These are phyloP conservation scores for Stemphylium vesicarium DNA, from an alignment of 2,329 filamentous ascomycete species.

Conservation along the genomic window DNA sequence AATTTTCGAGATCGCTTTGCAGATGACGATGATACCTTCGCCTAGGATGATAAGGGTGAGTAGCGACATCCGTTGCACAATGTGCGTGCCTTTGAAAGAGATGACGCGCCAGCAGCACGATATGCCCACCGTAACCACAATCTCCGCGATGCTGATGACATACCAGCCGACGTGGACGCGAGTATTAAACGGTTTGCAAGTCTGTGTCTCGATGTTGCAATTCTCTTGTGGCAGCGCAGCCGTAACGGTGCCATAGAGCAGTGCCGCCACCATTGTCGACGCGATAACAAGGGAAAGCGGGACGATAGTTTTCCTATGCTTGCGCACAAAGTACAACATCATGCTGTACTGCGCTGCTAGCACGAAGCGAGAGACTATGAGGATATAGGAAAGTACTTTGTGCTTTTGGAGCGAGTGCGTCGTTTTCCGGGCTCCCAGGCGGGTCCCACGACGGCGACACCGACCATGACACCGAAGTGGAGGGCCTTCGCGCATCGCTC, in stretches of 20 bases:
- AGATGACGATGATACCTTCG: slow-evolving; percentile 49
- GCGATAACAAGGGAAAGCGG: slow-evolving; percentile 44
- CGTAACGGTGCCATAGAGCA: slow-evolving; percentile 36
- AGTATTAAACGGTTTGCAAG: slow-evolving; percentile 6
- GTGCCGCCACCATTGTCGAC: slow-evolving; percentile 42
- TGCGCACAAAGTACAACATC: slow-evolving; percentile 43
- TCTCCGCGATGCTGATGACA: slow-evolving; percentile 46
- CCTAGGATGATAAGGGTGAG: slow-evolving; percentile 50
- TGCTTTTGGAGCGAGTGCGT: slow-evolving; percentile 53
- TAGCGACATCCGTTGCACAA: slow-evolving; percentile 48
- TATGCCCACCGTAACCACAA: slow-evolving; percentile 37
- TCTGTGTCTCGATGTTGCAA: too few relatives aligned
- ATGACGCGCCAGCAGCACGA: slow-evolving; percentile 43
- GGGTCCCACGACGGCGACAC: slow-evolving; percentile 66
- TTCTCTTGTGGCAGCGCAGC: slow-evolving; percentile 27
- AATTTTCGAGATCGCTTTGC: slow-evolving; percentile 44
- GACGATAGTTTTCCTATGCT: slow-evolving; percentile 36
- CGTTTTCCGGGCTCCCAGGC: slow-evolving; percentile 37
- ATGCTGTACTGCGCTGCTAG: slow-evolving; percentile 50
- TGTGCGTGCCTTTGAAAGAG: slow-evolving; percentile 47
- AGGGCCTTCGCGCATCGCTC: slow-evolving; percentile 64
- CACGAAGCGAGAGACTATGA: slow-evolving; percentile 48
- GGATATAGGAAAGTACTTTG: slow-evolving; percentile 44
- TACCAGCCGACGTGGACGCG: slow-evolving; percentile 45
- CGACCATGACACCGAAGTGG: slow-evolving; percentile 69